These are phyloP conservation scores for Ephemerocybe angulata DNA, from an alignment of 768 basidiomycete species.

Conservation along the genomic window DNA sequence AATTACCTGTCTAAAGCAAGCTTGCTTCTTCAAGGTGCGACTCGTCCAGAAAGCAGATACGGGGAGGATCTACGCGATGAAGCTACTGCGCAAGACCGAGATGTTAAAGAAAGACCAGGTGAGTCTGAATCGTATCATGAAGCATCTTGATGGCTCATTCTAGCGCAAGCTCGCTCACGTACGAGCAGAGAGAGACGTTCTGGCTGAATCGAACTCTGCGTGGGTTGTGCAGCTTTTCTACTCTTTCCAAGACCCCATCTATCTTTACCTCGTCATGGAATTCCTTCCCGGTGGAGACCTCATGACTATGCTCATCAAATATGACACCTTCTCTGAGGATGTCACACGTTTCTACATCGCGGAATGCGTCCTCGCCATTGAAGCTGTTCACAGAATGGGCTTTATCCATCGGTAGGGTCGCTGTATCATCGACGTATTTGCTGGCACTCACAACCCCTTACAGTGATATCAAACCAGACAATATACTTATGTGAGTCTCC, in stretches of 20 bases:
- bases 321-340: slow-evolving; percentile 98
- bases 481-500: slow-evolving; percentile 57
- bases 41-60: slow-evolving; percentile 96
- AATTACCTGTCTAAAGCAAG: background rate
- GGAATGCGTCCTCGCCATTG: slow-evolving; percentile 96
- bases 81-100: slow-evolving; percentile 93
- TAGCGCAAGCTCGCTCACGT: slow-evolving; percentile 84
- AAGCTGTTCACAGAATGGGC: slow-evolving; percentile 94
- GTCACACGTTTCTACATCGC: slow-evolving; percentile 98
- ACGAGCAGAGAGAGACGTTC: slow-evolving; percentile 93
- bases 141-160: background rate
- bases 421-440: background rate
- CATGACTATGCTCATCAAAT: slow-evolving; percentile 99
- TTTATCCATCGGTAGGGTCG: slow-evolving; percentile 85
- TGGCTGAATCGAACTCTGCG: slow-evolving; percentile 90
- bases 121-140: slow-evolving; percentile 17
- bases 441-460: background rate
- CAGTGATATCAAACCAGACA: slow-evolving; percentile 99
- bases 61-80: slow-evolving; percentile 99
- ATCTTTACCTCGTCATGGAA: slow-evolving; percentile 98
- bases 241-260: slow-evolving; percentile 94
- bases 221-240: slow-evolving; percentile 98
- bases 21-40: slow-evolving; percentile 51
- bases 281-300: slow-evolving; percentile 97
- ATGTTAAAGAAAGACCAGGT: slow-evolving; percentile 99